These are phyloP conservation scores for Sporobolomyces roseus DNA, from an alignment of 768 basidiomycete genomes.

Conservation along the genomic window DNA sequence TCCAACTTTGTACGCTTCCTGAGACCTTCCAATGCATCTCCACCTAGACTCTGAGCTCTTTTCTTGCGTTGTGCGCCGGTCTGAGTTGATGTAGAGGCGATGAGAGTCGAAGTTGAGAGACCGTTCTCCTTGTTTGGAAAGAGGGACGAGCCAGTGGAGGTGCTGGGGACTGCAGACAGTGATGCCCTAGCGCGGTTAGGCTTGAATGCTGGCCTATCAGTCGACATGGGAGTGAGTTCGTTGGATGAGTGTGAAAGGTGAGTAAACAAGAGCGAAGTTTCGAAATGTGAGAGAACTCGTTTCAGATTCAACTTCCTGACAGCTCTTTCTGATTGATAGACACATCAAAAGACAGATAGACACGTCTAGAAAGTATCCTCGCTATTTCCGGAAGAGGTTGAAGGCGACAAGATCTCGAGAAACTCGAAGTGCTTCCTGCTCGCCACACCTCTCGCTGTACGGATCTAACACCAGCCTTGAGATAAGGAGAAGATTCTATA, in stretches of 20 bases:
- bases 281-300: too few species aligned
- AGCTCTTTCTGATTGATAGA: too few species aligned
- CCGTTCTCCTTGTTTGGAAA: conserved; percentile 25
- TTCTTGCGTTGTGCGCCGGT: conserved; percentile 27
- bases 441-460: not conserved
- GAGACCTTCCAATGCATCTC: conserved; percentile 34
- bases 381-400: too few species aligned
- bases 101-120: conserved; percentile 8
- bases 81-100: not conserved
- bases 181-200: conserved; percentile 1
- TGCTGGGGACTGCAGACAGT: not conserved
- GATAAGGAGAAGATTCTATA: too few species aligned
- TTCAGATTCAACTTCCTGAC: too few species aligned
- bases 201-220: not conserved
- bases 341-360: too few species aligned
- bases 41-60: conserved; percentile 40
- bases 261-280: not conserved
- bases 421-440: too few species aligned
- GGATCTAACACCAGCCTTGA: too few species aligned
- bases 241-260: not conserved
- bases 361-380: too few species aligned
- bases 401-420: too few species aligned
- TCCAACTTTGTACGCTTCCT: conserved; percentile 21
- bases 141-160: not conserved
- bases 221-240: not conserved